These are phyloP conservation scores for Tympanopsis confertula DNA, from an alignment of 2,329 filamentous ascomycete species.

Conservation along the genomic window DNA sequence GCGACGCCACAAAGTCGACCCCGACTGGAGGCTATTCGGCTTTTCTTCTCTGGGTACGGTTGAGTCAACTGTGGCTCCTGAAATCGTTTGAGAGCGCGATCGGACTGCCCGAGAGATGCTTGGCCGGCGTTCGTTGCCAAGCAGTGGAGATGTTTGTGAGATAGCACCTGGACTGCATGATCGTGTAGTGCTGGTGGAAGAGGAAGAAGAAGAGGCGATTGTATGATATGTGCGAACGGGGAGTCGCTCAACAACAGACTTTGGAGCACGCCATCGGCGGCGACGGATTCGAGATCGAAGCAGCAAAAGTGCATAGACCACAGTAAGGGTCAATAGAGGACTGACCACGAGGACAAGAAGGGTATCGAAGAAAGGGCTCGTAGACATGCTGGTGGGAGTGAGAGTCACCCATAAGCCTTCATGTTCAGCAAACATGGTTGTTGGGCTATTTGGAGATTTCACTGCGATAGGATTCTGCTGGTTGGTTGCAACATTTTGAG, in stretches of 20 bases:
- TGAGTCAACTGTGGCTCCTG: conserved; percentile 4
- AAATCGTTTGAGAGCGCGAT: not conserved
- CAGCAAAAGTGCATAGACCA: conserved; percentile 82
- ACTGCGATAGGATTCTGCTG: too few species aligned
- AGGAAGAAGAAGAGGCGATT: conserved; percentile 49
- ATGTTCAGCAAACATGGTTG: conserved; percentile 32
- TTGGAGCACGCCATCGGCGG: conserved; percentile 90
- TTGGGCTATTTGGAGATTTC: conserved; percentile 8
- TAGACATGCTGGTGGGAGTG: conserved; percentile 69
- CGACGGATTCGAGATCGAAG: conserved; percentile 79
- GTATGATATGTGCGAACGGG: conserved; percentile 93
- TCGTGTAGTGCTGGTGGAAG: not conserved
- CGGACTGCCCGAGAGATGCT: not conserved
- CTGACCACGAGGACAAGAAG: conserved; percentile 93
- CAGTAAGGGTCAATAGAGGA: conserved; percentile 79
- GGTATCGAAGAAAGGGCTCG: conserved; percentile 90
- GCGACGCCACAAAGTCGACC: conserved; percentile 42
- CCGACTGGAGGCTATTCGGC: conserved; percentile 17
- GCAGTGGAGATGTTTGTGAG: conserved; percentile 69
- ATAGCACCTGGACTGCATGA: not conserved
- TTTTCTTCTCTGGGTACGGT: conserved; percentile 35
- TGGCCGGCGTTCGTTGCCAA: conserved; percentile 19
- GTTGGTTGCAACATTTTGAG: too few species aligned
- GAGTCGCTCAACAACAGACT: conserved; percentile 87
- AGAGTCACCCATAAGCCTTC: conserved; percentile 95